Percentiles rank a stretch among this genome's conserved stretches.
Evolutionary conservation across 179 eudicot genomes (phyloP).

Genomic region (Silene vulgaris): DNA sequence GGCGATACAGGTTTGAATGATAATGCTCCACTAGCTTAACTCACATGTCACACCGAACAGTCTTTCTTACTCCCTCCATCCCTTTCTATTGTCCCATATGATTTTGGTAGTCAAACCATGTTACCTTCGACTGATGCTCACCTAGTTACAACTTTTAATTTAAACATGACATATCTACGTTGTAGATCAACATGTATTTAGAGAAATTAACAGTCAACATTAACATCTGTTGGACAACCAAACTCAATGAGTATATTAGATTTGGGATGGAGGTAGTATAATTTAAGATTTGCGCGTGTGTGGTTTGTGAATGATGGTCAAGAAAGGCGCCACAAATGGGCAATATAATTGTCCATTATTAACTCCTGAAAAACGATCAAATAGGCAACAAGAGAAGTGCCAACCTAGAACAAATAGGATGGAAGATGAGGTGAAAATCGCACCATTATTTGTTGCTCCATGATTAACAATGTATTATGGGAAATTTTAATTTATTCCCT

Average conservation of each 20-base stretch:
- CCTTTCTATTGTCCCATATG: neutral
- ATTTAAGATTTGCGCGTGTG: neutral
- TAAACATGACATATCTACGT: too few species aligned
- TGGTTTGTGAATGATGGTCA: neutral
- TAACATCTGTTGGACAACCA: neutral
- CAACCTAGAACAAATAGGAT: constrained; percentile 13
- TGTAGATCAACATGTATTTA: too few species aligned
- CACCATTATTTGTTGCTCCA: constrained; percentile 10
- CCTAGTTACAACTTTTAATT: neutral
- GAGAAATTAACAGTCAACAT: too few species aligned
- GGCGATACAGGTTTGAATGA: neutral
- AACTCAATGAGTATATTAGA: neutral
- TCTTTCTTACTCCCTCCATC: neutral
- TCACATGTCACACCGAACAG: neutral
- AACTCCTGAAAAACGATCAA: constrained; percentile 10
- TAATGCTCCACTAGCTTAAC: constrained; percentile 3
- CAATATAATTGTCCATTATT: constrained; percentile 10
- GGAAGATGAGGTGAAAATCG: neutral
- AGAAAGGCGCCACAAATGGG: neutral
- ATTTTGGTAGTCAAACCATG: neutral
- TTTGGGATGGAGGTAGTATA: neutral
- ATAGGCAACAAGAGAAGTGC: constrained; percentile 24
- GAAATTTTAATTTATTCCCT: constrained; percentile 19
- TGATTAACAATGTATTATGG: constrained; percentile 11
- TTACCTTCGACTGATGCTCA: neutral